A percentile compares a stretch with the other conserved stretches of the same genome.
These are phyloP conservation scores for Tylopilus sp. DNA, from an alignment of 1,284 basidiomycete species.

Conservation along the genomic window DNA sequence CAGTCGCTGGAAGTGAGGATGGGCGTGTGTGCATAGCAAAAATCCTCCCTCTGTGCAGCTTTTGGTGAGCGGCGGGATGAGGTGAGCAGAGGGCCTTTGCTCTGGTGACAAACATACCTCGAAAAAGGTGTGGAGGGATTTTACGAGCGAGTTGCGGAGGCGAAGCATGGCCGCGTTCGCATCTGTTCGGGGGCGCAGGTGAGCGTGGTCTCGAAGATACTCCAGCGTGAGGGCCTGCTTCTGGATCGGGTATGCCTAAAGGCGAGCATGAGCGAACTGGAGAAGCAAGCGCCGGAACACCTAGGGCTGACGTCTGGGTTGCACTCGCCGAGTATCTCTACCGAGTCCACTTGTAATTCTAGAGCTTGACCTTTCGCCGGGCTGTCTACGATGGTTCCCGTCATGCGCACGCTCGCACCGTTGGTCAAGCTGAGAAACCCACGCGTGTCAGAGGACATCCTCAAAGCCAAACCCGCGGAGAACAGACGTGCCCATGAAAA, in stretches of 20 bases:
- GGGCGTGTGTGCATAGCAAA: conserved; percentile 80
- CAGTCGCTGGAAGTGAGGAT: conserved; percentile 90
- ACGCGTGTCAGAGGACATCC: conserved; percentile 2
- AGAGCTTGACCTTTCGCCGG: conserved; percentile 66
- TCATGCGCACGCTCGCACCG: conserved; percentile 68
- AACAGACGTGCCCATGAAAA: conserved; percentile 16
- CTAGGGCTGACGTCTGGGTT: conserved; percentile 59
- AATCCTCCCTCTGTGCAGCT: conserved; percentile 61
- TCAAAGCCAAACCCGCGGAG: background rate
- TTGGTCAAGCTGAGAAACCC: conserved; percentile 52
- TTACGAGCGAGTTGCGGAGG: conserved; percentile 57
- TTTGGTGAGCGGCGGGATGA: conserved; percentile 1
- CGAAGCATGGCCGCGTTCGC: conserved; percentile 71
- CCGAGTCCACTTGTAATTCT: conserved; percentile 69
- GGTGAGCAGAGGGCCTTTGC: background rate
- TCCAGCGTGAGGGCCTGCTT: conserved; percentile 75
- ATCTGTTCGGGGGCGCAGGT: conserved; percentile 78
- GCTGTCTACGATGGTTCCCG: conserved; percentile 63
- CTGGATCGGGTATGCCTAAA: conserved; percentile 80
- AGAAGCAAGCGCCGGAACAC: background rate
- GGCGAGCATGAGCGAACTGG: conserved; percentile 9
- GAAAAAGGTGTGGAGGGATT: conserved; percentile 60
- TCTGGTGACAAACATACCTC: conserved; percentile 46
- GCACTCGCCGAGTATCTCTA: conserved; percentile 70
- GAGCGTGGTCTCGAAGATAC: conserved; percentile 78